Conservation (phyloP, 2,329 filamentous ascomycete genomes). For the Dryadomyces quercus-mongolicae region DNA sequence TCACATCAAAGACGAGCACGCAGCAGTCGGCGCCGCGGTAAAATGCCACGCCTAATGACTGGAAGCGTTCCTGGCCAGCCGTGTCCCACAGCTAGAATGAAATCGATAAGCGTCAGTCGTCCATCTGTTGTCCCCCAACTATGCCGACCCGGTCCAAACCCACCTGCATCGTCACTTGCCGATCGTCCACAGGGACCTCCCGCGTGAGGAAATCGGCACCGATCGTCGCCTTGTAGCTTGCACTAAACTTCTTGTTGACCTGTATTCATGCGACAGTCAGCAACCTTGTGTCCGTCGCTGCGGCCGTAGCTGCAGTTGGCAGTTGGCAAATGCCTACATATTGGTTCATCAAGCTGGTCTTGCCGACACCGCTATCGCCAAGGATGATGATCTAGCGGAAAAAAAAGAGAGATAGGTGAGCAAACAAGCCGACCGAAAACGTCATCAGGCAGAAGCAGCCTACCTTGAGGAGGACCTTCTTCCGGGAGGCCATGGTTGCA, state of each 20-base stretch:
- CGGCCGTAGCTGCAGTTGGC: too few species aligned
- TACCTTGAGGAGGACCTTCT: slow-evolving; percentile 88
- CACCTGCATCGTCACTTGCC: slow-evolving; percentile 88
- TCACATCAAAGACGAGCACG: slow-evolving; percentile 95
- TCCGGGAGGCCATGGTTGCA: slow-evolving; percentile 59
- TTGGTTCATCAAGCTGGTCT: slow-evolving; percentile 99
- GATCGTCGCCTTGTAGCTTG: slow-evolving; percentile 98
- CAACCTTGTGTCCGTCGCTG: not conserved
- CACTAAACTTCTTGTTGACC: slow-evolving; percentile 99
- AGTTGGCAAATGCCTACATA: slow-evolving; percentile 92
- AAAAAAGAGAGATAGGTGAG: not conserved
- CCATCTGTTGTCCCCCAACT: slow-evolving; percentile 1
- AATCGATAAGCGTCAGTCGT: not conserved
- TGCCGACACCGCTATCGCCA: slow-evolving; percentile 96
- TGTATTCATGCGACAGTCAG: slow-evolving; percentile 23
- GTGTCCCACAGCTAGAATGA: slow-evolving; percentile 84
- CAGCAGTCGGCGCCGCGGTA: slow-evolving; percentile 97
- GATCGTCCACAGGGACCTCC: slow-evolving; percentile 93
- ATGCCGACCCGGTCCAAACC: slow-evolving; percentile 8
- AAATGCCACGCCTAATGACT: slow-evolving; percentile 93
- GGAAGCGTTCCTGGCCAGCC: slow-evolving; percentile 92
- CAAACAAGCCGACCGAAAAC: not conserved
- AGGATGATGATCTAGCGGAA: slow-evolving; percentile 88
- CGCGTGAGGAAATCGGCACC: slow-evolving; percentile 97
- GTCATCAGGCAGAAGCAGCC: not conserved